Conservation (phyloP, 2,329 filamentous ascomycete genomes). For the Trichoderma guizhouense region DNA sequence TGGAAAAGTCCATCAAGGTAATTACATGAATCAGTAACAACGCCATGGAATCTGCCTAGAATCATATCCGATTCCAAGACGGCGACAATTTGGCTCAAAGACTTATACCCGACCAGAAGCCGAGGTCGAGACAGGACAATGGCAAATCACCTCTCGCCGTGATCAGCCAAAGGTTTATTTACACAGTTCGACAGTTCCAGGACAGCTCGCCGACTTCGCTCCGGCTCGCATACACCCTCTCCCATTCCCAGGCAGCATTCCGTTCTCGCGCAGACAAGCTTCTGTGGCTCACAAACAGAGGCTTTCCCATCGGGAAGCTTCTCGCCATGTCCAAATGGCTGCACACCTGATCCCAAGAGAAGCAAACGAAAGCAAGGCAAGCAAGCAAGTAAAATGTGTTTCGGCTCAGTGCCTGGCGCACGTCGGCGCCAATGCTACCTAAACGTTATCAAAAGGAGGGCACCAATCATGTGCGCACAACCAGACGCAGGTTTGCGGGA, state of each 20-base stretch:
- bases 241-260: neutral
- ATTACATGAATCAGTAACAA: neutral
- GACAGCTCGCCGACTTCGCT: neutral
- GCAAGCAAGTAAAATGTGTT: neutral
- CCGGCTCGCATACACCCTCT: neutral
- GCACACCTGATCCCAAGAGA: neutral
- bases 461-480: constrained; percentile 12
- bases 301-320: neutral
- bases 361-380: neutral
- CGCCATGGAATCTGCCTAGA: neutral
- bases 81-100: neutral
- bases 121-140: neutral
- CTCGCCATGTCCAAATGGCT: neutral
- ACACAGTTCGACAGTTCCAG: neutral
- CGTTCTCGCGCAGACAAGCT: neutral
- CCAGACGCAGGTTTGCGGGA: constrained; percentile 7
- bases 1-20: neutral
- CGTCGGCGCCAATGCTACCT: constrained; percentile 17
- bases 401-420: constrained; percentile 10
- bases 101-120: neutral
- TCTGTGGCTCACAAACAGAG: neutral
- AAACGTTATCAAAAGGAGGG: constrained; percentile 18
- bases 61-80: neutral
- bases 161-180: neutral
- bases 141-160: neutral